These are phyloP conservation scores for Brassica carinata DNA, from an alignment of 345 rosid genomes.

Conservation along the genomic window DNA sequence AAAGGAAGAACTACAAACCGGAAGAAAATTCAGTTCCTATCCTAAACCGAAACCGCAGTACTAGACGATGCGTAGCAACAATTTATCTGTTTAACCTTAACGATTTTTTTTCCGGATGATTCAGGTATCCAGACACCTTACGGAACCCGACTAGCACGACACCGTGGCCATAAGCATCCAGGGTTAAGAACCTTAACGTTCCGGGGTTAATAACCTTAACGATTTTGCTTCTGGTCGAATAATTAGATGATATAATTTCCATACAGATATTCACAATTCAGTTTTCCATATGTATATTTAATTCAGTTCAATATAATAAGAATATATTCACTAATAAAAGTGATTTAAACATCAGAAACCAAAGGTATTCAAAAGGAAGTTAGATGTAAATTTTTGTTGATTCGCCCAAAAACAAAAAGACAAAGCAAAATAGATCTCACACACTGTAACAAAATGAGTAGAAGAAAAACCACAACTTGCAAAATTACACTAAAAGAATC, in stretches of 20 bases:
- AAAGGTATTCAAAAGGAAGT: not conserved
- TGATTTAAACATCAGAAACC: not conserved
- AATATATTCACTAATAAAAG: not conserved
- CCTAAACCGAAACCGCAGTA: not conserved
- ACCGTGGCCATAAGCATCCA: too few species aligned
- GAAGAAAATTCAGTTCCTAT: not conserved
- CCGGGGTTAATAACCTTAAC: not conserved
- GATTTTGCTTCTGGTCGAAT: not conserved
- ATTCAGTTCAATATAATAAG: not conserved
- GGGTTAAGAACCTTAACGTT: too few species aligned
- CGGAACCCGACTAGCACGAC: too few species aligned
- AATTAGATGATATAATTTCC: not conserved
- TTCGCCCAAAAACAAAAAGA: not conserved
- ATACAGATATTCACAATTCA: not conserved
- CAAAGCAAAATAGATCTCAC: not conserved
- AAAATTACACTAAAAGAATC: conserved; percentile 16
- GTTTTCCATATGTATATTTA: not conserved
- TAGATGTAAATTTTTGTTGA: not conserved
- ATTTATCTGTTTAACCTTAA: too few species aligned
- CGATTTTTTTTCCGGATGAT: too few species aligned
- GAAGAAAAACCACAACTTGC: conserved; percentile 18
- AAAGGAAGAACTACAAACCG: too few species aligned
- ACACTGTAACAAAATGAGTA: conserved; percentile 4
- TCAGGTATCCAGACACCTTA: too few species aligned
- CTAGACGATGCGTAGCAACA: not conserved